Conservation (phyloP, 768 basidiomycete species). For the Suillus alpinus region DNA sequence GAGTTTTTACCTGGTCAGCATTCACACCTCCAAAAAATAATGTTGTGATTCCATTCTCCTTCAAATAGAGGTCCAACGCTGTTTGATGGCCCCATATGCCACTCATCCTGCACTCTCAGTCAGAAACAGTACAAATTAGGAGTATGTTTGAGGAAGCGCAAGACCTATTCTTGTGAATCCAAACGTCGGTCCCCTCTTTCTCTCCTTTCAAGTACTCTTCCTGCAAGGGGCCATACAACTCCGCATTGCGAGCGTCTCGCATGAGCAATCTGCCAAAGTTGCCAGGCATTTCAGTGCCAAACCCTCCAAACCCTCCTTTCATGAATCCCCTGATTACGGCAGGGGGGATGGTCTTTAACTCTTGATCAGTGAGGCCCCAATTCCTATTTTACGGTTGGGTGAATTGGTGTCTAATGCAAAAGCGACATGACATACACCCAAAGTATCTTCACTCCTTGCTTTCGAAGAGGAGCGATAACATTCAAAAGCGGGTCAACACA, state of each 20-base stretch:
- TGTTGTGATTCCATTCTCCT: conserved; percentile 60
- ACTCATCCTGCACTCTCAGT: conserved; percentile 46
- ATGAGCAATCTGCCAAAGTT: conserved; percentile 56
- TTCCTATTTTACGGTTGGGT: conserved; percentile 38
- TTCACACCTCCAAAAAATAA: conserved; percentile 66
- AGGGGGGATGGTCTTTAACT: conserved; percentile 60
- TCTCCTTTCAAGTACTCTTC: conserved; percentile 50
- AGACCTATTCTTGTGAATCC: conserved; percentile 74
- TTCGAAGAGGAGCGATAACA: conserved; percentile 45
- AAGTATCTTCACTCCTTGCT: conserved; percentile 52
- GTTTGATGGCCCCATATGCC: conserved; percentile 64
- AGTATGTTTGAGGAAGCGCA: not conserved
- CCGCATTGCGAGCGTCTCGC: conserved; percentile 56
- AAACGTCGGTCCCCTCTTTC: conserved; percentile 57
- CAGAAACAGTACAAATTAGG: not conserved
- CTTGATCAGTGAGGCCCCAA: conserved; percentile 69
- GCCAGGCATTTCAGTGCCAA: conserved; percentile 53
- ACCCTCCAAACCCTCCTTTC: conserved; percentile 46
- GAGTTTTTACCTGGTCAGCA: conserved; percentile 51
- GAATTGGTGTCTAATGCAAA: not conserved
- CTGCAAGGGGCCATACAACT: conserved; percentile 64
- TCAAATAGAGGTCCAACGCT: conserved; percentile 59
- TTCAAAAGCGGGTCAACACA: conserved; percentile 56
- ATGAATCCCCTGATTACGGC: conserved; percentile 54
- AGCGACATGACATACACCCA: conserved; percentile 50